A percentile compares a stretch with the other conserved stretches of the same genome.
Conservation (phyloP, 768 basidiomycete species). For the Russula vinacea region DNA sequence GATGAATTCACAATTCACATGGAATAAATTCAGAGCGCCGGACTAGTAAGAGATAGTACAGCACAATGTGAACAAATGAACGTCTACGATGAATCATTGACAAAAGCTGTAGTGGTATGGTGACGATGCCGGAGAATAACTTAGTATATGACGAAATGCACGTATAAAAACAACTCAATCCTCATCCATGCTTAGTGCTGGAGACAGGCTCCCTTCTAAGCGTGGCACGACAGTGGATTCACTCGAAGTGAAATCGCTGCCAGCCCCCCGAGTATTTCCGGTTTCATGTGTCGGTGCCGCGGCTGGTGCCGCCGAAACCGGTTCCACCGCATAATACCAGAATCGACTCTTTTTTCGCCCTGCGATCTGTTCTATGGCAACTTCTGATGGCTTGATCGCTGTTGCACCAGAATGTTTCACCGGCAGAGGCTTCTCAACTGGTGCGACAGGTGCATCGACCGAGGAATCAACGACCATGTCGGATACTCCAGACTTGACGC, state of each 20-base stretch:
- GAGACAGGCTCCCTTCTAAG: conserved; percentile 46
- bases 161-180: conserved; percentile 23
- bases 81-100: conserved; percentile 20
- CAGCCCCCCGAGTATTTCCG: conserved; percentile 10
- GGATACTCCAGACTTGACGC: conserved; percentile 34
- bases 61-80: conserved; percentile 1
- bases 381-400: conserved; percentile 65
- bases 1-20: neutral
- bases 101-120: conserved; percentile 21
- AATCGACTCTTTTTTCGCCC: conserved; percentile 85
- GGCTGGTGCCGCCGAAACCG: conserved; percentile 40
- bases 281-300: conserved; percentile 8
- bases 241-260: conserved; percentile 26
- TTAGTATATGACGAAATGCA: conserved; percentile 25
- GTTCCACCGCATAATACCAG: conserved; percentile 87
- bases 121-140: conserved; percentile 22
- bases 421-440: conserved; percentile 41
- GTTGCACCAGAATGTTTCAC: conserved; percentile 59
- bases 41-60: conserved; percentile 1
- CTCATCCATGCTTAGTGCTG: conserved; percentile 40
- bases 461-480: conserved; percentile 28
- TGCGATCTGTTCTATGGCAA: conserved; percentile 69
- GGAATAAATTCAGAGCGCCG: neutral
- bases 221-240: conserved; percentile 35
- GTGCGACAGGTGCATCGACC: conserved; percentile 23